Percentiles rank a stretch among this genome's conserved stretches.
Conservation (phyloP, 2,329 filamentous ascomycete species). For the Fusarium pininemorale region DNA sequence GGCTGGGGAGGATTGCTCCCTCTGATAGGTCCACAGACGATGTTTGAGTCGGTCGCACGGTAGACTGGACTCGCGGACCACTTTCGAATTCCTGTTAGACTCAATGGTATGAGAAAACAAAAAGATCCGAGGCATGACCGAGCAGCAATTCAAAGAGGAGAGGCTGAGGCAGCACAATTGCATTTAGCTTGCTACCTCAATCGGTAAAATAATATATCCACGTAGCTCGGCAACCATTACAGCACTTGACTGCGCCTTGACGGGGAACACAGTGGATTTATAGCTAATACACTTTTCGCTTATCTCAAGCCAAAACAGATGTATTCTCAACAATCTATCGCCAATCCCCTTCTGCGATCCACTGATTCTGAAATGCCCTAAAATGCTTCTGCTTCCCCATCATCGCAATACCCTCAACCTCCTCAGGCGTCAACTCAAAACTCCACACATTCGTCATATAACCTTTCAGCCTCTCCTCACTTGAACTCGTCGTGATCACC, state of each 20-base stretch:
- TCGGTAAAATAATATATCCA: no score
- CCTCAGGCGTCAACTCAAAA: neutral
- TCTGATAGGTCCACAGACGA: no score
- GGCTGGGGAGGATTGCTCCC: no score
- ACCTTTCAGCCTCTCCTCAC: neutral
- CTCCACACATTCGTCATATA: neutral
- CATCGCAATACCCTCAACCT: neutral
- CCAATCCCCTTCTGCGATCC: neutral
- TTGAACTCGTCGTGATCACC: neutral
- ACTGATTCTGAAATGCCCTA: neutral
- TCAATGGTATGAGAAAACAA: rapidly evolving
- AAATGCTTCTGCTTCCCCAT: neutral
- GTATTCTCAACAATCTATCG: neutral
- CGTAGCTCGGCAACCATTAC: no score
- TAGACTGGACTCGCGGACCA: no score
- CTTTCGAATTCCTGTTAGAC: rapidly evolving
- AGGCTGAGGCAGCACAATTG: neutral
- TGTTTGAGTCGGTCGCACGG: no score
- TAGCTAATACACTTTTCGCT: no score
- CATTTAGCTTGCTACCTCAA: no score
- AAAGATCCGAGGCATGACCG: rapidly evolving
- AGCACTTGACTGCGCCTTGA: no score
- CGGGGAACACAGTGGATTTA: no score
- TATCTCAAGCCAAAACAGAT: no score
- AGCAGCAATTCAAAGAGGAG: rapidly evolving